Base-by-base conservation (phyloP, 1,139 yeast genomes). In the Kurtzmaniella natalensis region DNA sequence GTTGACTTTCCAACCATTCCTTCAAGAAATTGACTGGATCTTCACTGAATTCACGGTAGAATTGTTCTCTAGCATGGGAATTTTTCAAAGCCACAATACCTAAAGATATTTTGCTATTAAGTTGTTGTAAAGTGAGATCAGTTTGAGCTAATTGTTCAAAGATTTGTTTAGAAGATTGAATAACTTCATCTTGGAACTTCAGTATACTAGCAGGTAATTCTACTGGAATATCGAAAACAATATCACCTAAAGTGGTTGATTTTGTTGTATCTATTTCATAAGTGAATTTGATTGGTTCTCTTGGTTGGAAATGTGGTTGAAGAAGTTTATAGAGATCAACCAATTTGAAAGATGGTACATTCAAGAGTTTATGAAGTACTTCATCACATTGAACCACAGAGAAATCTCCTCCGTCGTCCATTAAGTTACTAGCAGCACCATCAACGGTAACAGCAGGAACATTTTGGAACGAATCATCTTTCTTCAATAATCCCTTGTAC, bases 221-320 rank as follows among this genome's bases (percentile, higher is more conserved):
- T 32, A 80, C 76, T 2, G 79, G 78, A 34, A 92, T 69, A 54
- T 94, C 98, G 41, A 83, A 67, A 10, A 84, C 81, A 5, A 76
- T 62, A 28, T 86, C 95, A 14, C 96, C 96, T 42, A 86, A 66
- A 2, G 94, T 86, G 7, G 85, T 71, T 26, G 87, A 84, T 42
- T 73, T 76, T 42, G 81, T 81, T 2, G 94, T 87, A 48, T 79
- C 75, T 23, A 92, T 72, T 35, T 76, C 78, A 57, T 87, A 89
- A 37, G 82, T 82, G 23, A 94, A 49, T 28, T 72, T 72, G 28
- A 89, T 77, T 15, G 98, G 97, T 40, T 81, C 81, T 16, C 86
- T 68, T 9, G 96, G 96, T 37, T 73, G 74, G 43, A 73, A 72
- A 36, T 81, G 80, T 6, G 62, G 59, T 40, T 62, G 70, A 24